Conservation (phyloP, 352 stramenopile genomes). For the Pythium rishiriense region DNA sequence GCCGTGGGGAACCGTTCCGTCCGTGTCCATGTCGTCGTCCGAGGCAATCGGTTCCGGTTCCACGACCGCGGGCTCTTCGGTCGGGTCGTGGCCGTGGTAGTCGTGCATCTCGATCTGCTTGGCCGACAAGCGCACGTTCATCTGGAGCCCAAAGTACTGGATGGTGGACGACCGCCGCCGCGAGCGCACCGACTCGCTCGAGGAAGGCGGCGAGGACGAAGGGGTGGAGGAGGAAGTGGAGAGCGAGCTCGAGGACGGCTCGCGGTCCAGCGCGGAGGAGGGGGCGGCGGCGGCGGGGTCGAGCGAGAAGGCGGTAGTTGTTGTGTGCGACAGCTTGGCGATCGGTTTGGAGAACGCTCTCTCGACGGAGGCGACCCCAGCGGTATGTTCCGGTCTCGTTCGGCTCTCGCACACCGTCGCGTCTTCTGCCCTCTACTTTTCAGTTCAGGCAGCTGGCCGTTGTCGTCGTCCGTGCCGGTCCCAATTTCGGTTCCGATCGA, state of each 20-base stretch:
- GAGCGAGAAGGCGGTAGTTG: constrained; percentile 5
- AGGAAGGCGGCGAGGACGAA: constrained; percentile 16
- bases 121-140: constrained; percentile 27
- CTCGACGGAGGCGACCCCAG: constrained; percentile 18
- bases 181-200: constrained; percentile 17
- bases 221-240: constrained; percentile 23
- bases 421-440: constrained; percentile 11
- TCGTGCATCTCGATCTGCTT: constrained; percentile 31
- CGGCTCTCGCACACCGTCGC: constrained; percentile 2
- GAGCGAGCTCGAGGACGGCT: constrained; percentile 7
- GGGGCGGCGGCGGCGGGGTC: constrained; percentile 1
- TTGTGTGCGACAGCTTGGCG: constrained; percentile 22
- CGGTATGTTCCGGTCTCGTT: constrained; percentile 23
- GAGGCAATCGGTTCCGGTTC: constrained; percentile 16
- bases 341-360: constrained; percentile 19
- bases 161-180: constrained; percentile 29
- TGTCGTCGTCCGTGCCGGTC: background rate
- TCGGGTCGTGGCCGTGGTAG: constrained; percentile 25
- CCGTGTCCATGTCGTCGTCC: constrained; percentile 11
- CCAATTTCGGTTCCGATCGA: constrained; percentile 10
- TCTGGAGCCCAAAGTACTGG: constrained; percentile 33
- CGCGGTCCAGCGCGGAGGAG: background rate
- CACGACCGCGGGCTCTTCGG: background rate
- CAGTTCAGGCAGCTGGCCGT: constrained; percentile 20
- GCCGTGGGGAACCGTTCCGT: constrained; percentile 24